Percentiles rank a stretch among this genome's conserved stretches.
These are phyloP conservation scores for Neonectria sp. DNA, from an alignment of 2,329 filamentous ascomycete species.

Conservation along the genomic window DNA sequence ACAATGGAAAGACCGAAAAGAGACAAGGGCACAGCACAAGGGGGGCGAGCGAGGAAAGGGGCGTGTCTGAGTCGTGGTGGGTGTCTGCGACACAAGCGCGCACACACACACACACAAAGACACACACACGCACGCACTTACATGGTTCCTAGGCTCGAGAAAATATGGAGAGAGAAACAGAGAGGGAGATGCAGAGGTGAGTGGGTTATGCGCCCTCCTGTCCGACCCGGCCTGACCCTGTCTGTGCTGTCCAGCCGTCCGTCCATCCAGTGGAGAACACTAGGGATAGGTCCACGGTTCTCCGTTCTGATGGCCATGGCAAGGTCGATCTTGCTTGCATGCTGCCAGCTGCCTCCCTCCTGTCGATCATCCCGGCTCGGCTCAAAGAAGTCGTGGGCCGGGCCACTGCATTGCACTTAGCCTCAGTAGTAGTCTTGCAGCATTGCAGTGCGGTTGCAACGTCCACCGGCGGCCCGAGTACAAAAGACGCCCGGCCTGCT, in stretches of 20 bases:
- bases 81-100: conserved; percentile 4
- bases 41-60: not conserved
- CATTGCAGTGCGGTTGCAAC: conserved; percentile 1
- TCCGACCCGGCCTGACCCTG: not conserved
- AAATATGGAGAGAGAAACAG: not conserved
- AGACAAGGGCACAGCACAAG: not conserved
- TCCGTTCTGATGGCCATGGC: conserved; percentile 11
- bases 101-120: conserved; percentile 3
- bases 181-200: not conserved
- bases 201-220: conserved; percentile 20
- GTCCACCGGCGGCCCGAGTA: conserved; percentile 31
- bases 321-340: conserved; percentile 28
- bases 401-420: conserved; percentile 8
- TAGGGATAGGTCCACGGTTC: not conserved
- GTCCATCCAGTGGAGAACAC: not conserved
- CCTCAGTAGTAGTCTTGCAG: not conserved
- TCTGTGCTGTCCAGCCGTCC: not conserved
- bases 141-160: not conserved
- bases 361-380: conserved; percentile 21
- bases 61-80: not conserved
- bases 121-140: conserved; percentile 6
- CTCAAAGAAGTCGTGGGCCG: conserved; percentile 1
- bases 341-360: conserved; percentile 20
- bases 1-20: not conserved
- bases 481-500: conserved; percentile 39